A percentile compares a stretch with the other conserved stretches of the same genome.
phyloP scores from a whole-genome alignment of 805 yeast species.

The Yueomyces sp. region DNA sequence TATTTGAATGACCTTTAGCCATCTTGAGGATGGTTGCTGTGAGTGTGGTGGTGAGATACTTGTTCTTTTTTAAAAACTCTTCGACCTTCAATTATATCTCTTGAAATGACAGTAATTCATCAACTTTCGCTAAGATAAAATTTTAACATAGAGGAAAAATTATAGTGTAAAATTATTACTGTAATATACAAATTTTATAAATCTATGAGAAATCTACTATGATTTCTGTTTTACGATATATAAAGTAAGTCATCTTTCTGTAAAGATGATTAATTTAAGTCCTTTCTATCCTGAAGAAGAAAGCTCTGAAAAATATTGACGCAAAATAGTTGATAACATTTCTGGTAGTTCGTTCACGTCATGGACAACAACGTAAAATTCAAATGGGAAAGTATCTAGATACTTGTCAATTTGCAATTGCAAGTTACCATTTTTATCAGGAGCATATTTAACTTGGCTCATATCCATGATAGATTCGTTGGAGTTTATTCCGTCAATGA shows the following conservation, averaged over 20 bases:
- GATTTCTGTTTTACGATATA: too few relatives aligned
- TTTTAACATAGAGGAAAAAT: too few relatives aligned
- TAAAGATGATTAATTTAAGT: background rate
- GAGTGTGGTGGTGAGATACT: too few relatives aligned
- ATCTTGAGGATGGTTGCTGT: slow-evolving; percentile 6
- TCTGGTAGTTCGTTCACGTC: slow-evolving; percentile 83
- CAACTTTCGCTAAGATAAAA: too few relatives aligned
- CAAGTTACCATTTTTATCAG: slow-evolving; percentile 57
- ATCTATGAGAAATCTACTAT: too few relatives aligned
- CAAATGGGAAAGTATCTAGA: slow-evolving; percentile 91
- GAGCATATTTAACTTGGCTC: slow-evolving; percentile 80
- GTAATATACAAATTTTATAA: too few relatives aligned
- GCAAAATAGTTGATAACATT: slow-evolving; percentile 74
- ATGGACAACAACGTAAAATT: slow-evolving; percentile 87
- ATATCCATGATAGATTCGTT: slow-evolving; percentile 84
- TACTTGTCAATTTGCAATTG: slow-evolving; percentile 69
- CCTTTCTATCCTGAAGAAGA: slow-evolving; percentile 22
- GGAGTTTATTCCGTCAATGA: slow-evolving; percentile 78
- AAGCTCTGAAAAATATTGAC: slow-evolving; percentile 81
- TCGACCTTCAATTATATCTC: too few relatives aligned
- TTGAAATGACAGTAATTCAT: too few relatives aligned
- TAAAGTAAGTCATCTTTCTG: too few relatives aligned
- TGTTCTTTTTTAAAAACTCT: too few relatives aligned
- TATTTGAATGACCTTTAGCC: slow-evolving; percentile 23
- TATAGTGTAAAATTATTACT: too few relatives aligned